Evolutionary conservation across 495 filamentous ascomycete species (phyloP).

Genomic region (Paragyromitra xinjiangensis): DNA sequence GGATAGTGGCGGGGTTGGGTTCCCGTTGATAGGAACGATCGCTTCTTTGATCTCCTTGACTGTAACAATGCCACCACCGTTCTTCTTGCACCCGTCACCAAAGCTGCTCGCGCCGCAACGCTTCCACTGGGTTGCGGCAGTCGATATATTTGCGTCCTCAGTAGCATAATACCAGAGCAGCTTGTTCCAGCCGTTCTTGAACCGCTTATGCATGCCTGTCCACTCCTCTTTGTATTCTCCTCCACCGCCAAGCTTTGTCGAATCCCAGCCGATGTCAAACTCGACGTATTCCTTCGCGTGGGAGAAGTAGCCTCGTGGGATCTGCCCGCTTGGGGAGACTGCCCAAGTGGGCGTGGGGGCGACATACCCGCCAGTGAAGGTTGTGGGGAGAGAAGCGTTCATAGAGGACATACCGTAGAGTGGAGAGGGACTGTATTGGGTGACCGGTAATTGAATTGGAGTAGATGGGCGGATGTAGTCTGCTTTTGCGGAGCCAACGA

Average conservation of each 20-base stretch:
- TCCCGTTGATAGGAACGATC: constrained; percentile 5
- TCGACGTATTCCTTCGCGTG: constrained; percentile 89
- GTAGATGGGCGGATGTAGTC: constrained; percentile 54
- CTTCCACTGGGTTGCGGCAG: constrained; percentile 58
- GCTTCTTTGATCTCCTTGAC: constrained; percentile 41
- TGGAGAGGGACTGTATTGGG: constrained; percentile 32
- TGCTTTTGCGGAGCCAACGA: constrained; percentile 86
- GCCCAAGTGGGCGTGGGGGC: constrained; percentile 84
- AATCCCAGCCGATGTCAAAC: constrained; percentile 95
- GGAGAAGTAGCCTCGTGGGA: constrained; percentile 85
- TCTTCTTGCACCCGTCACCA: constrained; percentile 15
- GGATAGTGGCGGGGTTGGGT: constrained; percentile 53
- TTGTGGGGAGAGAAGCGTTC: constrained; percentile 36
- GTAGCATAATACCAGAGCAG: constrained; percentile 85
- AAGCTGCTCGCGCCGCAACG: constrained; percentile 28
- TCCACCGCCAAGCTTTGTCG: constrained; percentile 88
- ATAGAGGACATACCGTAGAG: constrained; percentile 50
- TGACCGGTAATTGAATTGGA: constrained; percentile 12
- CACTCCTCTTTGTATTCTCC: constrained; percentile 93
- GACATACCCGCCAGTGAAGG: constrained; percentile 65
- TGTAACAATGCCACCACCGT: constrained; percentile 31
- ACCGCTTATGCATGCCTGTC: constrained; percentile 90
- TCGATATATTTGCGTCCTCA: constrained; percentile 59
- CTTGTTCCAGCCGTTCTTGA: constrained; percentile 75
- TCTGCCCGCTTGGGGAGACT: constrained; percentile 77